phyloP scores from a whole-genome alignment of 2,329 filamentous ascomycete genomes.

The Ophiostoma perfectum region DNA sequence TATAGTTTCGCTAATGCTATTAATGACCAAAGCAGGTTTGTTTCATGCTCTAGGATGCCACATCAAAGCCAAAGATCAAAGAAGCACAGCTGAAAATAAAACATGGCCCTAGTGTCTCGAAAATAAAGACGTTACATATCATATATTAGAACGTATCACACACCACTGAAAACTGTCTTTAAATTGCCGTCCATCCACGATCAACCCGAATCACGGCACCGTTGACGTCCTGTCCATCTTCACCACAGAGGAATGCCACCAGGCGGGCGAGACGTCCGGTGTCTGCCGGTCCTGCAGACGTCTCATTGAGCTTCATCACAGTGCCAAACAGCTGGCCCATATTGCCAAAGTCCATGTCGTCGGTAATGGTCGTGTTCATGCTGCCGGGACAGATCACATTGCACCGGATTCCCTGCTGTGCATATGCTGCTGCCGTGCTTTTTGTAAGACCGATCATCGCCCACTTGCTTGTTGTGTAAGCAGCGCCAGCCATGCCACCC shows the following conservation, averaged over 20 bases:
- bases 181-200: background rate
- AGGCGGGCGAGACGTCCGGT: background rate
- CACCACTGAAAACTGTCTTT: background rate
- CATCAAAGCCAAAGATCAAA: too few species aligned
- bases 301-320: background rate
- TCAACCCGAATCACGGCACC: background rate
- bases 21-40: too few species aligned
- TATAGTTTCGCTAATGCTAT: too few species aligned
- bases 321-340: background rate
- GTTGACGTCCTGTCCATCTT: background rate
- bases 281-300: background rate
- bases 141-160: background rate
- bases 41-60: too few species aligned
- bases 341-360: background rate
- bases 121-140: background rate
- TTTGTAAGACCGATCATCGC: background rate
- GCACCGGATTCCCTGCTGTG: constrained; percentile 47
- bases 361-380: constrained; percentile 51
- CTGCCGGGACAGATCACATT: constrained; percentile 48
- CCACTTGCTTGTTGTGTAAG: background rate
- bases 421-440: constrained; percentile 50
- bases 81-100: too few species aligned
- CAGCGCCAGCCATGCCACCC: background rate
- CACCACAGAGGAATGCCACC: background rate
- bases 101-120: background rate